These are phyloP conservation scores for Lactuca saligna DNA, from an alignment of 129 eudicot species.

Conservation along the genomic window DNA sequence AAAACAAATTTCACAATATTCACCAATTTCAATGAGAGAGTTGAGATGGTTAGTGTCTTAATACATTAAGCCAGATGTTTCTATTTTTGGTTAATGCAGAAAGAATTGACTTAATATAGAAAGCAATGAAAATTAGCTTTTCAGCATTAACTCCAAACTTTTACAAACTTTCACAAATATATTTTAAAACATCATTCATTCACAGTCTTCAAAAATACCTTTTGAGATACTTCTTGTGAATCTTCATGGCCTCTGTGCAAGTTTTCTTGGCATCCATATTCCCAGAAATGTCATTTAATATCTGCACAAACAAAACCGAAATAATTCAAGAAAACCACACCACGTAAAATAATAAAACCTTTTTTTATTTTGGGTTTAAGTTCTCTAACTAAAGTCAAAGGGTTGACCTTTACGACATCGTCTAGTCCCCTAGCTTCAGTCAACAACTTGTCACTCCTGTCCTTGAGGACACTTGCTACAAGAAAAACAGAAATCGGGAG, in stretches of 20 bases:
- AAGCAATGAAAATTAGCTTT: too few species aligned
- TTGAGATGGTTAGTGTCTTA: too few species aligned
- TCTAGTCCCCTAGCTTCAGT: conserved; percentile 95
- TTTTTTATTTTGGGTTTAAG: not conserved
- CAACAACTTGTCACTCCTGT: conserved; percentile 68
- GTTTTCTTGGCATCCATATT: conserved; percentile 83
- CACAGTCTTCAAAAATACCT: conserved; percentile 38
- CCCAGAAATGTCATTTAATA: conserved; percentile 83
- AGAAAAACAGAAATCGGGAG: conserved; percentile 87
- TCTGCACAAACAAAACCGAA: conserved; percentile 43
- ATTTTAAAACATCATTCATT: too few species aligned
- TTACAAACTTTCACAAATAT: too few species aligned
- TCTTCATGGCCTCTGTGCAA: conserved; percentile 84
- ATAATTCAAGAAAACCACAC: not conserved
- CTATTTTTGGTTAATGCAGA: not conserved
- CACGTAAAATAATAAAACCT: not conserved
- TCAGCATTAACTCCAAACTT: too few species aligned
- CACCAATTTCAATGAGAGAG: too few species aligned
- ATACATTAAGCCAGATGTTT: too few species aligned
- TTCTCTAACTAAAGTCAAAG: conserved; percentile 6
- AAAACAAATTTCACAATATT: too few species aligned
- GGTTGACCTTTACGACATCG: conserved; percentile 87
- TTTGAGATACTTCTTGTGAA: conserved; percentile 83
- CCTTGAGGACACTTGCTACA: conserved; percentile 92
- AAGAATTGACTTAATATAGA: not conserved